A percentile compares a stretch with the other conserved stretches of the same genome.
These are phyloP conservation scores for Metschnikowia drakensbergensis DNA, from an alignment of 805 yeast genomes.

Conservation along the genomic window DNA sequence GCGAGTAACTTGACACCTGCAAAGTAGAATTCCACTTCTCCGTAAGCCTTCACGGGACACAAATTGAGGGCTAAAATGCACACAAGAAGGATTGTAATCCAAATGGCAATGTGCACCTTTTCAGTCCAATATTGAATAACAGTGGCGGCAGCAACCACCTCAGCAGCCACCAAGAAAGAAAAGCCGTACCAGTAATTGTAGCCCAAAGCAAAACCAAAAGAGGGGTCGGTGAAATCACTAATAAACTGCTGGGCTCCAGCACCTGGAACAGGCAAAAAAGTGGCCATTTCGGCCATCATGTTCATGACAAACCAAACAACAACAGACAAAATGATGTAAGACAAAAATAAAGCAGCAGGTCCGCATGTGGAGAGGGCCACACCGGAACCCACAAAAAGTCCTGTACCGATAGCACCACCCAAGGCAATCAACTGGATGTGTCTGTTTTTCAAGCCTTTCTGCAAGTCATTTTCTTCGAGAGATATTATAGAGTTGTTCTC, in stretches of 20 bases:
- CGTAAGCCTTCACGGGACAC: constrained; percentile 17
- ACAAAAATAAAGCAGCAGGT: constrained; percentile 19
- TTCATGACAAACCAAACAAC: constrained; percentile 22
- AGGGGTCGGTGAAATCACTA: constrained; percentile 17
- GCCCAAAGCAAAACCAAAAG: constrained; percentile 20
- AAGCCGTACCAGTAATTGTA: constrained; percentile 21
- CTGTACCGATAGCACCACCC: constrained; percentile 24
- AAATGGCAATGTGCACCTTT: constrained; percentile 32
- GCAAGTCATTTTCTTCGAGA: constrained; percentile 12
- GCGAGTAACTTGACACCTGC: constrained; percentile 20
- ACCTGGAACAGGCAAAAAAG: constrained; percentile 21
- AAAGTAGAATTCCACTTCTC: constrained; percentile 19
- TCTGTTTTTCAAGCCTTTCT: constrained; percentile 21
- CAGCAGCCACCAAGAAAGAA: constrained; percentile 19
- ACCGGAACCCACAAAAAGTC: constrained; percentile 21
- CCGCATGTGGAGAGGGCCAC: constrained; percentile 14
- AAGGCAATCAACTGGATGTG: constrained; percentile 22
- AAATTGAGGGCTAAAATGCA: constrained; percentile 12
- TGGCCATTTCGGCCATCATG: constrained; percentile 21
- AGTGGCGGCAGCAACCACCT: constrained; percentile 19
- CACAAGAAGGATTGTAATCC: constrained; percentile 33
- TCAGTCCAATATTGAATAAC: constrained; percentile 20
- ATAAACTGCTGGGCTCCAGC: constrained; percentile 21
- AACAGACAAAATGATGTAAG: constrained; percentile 16
- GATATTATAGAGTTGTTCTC: constrained; percentile 17